phyloP scores from a whole-genome alignment of 129 eudicot species.

The Centaurea solstitialis region DNA sequence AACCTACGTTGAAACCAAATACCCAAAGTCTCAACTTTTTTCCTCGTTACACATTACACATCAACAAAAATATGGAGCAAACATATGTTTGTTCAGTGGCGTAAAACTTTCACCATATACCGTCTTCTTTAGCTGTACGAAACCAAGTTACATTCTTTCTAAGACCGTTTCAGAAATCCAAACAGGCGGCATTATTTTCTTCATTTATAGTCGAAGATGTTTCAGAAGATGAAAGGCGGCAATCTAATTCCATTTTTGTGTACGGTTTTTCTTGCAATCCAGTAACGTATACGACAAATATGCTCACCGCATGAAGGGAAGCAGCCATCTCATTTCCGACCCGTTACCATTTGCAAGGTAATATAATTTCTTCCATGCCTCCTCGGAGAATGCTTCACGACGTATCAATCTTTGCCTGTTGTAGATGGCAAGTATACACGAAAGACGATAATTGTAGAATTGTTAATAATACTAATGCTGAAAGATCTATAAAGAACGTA shows the following conservation, averaged over 20 bases:
- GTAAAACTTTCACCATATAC: not conserved
- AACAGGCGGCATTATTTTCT: conserved; percentile 26
- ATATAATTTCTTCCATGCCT: conserved; percentile 85
- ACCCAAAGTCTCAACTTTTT: not conserved
- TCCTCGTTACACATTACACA: conserved; percentile 25
- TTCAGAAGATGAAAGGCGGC: conserved; percentile 10
- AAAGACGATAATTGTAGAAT: conserved; percentile 7
- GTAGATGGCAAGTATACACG: not conserved
- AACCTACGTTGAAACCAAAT: not conserved
- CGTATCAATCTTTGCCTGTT: conserved; percentile 82
- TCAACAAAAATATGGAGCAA: conserved; percentile 14
- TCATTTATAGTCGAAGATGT: conserved; percentile 16
- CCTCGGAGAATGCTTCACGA: conserved; percentile 78
- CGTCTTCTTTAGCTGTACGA: conserved; percentile 11
- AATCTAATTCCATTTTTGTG: conserved; percentile 17
- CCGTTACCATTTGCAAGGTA: conserved; percentile 86
- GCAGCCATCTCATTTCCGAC: conserved; percentile 81
- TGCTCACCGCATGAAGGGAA: conserved; percentile 75
- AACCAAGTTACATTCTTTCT: conserved; percentile 6
- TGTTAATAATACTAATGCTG: too few relatives aligned
- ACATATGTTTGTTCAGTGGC: not conserved
- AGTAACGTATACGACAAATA: not conserved
- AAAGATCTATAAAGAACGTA: too few relatives aligned
- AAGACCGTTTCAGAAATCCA: not conserved
- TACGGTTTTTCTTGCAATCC: conserved; percentile 4